phyloP scores from a whole-genome alignment of 2,329 filamentous ascomycete genomes.

The Teratosphaeriaceae sp. region DNA sequence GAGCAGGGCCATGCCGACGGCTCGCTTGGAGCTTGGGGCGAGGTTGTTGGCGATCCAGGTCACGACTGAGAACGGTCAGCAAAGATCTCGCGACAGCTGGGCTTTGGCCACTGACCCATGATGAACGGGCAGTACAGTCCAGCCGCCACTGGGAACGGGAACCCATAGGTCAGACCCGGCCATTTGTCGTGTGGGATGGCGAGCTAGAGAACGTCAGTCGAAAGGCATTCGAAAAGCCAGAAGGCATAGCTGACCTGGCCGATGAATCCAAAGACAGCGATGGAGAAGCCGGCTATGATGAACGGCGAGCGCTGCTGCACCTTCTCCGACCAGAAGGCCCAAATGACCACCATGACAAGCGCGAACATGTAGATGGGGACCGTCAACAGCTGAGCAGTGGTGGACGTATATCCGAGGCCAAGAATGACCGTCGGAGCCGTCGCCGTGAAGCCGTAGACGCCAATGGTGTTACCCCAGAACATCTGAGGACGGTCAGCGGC shows the following conservation, averaged over 20 bases:
- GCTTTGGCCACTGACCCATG: conserved; percentile 41
- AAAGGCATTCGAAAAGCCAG: too few species aligned
- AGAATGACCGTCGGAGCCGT: conserved; percentile 50
- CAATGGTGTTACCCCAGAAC: conserved; percentile 11
- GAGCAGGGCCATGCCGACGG: conserved; percentile 43
- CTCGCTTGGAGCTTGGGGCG: conserved; percentile 46
- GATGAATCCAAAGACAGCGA: conserved; percentile 16
- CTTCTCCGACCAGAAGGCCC: conserved; percentile 9
- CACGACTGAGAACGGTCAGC: too few species aligned
- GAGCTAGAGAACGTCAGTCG: too few species aligned
- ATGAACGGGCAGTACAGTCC: conserved; percentile 50
- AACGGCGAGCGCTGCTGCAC: conserved; percentile 12
- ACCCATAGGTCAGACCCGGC: conserved; percentile 44
- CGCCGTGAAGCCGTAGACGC: conserved; percentile 50
- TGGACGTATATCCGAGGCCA: conserved; percentile 36
- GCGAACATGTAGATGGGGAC: conserved; percentile 24
- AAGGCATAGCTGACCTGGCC: too few species aligned
- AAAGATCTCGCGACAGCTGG: not conserved
- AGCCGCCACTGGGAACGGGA: conserved; percentile 47
- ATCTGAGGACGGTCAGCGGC: not conserved
- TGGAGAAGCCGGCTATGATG: conserved; percentile 11
- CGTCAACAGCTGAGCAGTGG: conserved; percentile 37
- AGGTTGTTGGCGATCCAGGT: conserved; percentile 49
- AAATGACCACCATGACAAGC: conserved; percentile 4
- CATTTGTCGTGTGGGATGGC: conserved; percentile 26